Base-by-base conservation (phyloP, 1,284 basidiomycete species). In the Schizophyllum amplum region DNA sequence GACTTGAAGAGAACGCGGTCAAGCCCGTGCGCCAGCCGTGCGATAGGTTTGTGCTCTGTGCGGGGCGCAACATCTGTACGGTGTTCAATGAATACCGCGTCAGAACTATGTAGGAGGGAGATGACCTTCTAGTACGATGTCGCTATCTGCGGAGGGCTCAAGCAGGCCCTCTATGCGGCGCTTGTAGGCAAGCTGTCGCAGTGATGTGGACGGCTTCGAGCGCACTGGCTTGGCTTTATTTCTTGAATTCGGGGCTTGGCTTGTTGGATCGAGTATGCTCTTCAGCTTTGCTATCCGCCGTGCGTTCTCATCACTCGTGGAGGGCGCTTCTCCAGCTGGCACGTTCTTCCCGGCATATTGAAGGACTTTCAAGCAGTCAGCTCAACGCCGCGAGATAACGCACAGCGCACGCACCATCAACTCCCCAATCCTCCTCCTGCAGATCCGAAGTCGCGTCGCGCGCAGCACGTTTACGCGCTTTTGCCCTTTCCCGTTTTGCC, bases 1-100 rank as follows among this genome's bases (percentile, higher is more conserved):
- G 65, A 91, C 91, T 90, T 93, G 77, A 94, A 94, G 21, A 96
- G 72, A 1, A 92, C 90, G 13, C 92, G 81, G 53, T 92, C 87
- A 1, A 98, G 75, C 1, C 86, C 85, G 67, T 94, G 92, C 0
- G 83, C 77, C 1, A 98, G 79, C 1, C 67, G 78, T 1, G 93
- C 83, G 6, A 97, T 79, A 1, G 82, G 81, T 50, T 75, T 74
- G 22, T 81, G 80, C 33, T 75, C 68, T 1, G 73, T 71, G 5
- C 72, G 66, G 1, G 82, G 74, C 5, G 68, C 61, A 15, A 86
- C 58, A 59, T 84, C 83, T 86, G 60, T 52, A 57, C 56, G 20
- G 53, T n/a, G 27, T 26, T 33, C n/a, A n/a, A n/a, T n/a, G n/a
- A n/a, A n/a, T n/a, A n/a, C n/a, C n/a, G n/a, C n/a, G n/a, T n/a